Percentiles rank a stretch among this genome's conserved stretches.
These are phyloP conservation scores for Petunia secreta DNA, from an alignment of 257 asterid genomes.

Conservation along the genomic window DNA sequence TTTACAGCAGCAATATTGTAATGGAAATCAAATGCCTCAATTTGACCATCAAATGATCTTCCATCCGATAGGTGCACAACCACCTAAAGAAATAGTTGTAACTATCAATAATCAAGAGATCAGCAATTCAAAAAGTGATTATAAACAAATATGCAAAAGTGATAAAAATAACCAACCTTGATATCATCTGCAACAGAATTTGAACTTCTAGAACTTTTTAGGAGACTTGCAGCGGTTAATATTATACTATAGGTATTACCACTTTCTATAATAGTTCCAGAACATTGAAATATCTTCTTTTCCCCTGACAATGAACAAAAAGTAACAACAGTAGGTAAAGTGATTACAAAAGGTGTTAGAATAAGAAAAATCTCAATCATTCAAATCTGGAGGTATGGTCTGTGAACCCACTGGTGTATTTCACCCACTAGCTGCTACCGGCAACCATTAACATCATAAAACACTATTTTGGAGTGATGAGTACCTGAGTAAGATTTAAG, in stretches of 20 bases:
- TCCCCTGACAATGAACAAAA: conserved; percentile 5
- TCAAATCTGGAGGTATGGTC: no score
- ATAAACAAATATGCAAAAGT: background rate
- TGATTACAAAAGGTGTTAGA: background rate
- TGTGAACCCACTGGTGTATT: no score
- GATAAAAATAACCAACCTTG: background rate
- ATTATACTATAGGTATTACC: background rate
- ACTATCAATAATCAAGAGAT: background rate
- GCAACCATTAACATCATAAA: background rate
- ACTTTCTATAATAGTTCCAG: conserved; percentile 26
- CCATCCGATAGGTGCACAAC: conserved; percentile 16
- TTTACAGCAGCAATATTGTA: conserved; percentile 21
- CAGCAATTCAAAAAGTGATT: no score
- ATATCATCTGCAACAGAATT: background rate
- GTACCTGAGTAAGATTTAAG: conserved; percentile 11
- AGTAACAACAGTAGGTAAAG: background rate
- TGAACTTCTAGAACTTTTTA: background rate
- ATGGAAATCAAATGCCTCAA: conserved; percentile 18
- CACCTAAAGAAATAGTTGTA: conserved; percentile 6
- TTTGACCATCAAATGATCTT: conserved; percentile 10
- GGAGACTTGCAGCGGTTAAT: conserved; percentile 23
- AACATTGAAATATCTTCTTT: conserved; percentile 2
- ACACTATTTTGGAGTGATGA: background rate
- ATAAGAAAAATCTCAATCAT: no score
- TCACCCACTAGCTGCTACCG: no score